These are phyloP conservation scores for Rhizopus sp. DNA, from an alignment of 371 early-diverging fungal genomes.

Conservation along the genomic window DNA sequence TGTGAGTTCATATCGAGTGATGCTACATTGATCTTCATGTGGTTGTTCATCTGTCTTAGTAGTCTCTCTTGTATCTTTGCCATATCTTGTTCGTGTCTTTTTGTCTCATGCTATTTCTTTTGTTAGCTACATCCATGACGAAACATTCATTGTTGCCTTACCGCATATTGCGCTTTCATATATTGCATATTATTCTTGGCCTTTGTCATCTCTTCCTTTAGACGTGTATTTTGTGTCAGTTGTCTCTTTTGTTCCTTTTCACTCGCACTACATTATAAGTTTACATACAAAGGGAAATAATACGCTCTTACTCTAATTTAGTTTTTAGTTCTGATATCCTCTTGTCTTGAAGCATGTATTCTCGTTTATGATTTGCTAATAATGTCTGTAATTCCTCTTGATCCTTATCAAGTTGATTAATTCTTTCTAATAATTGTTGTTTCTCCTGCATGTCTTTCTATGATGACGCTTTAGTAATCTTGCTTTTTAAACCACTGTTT, in stretches of 20 bases:
- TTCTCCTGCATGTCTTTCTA: conserved; percentile 22
- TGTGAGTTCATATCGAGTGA: conserved; percentile 29
- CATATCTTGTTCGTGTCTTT: conserved; percentile 41
- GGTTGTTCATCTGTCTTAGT: conserved; percentile 39
- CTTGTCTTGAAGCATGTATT: conserved; percentile 5
- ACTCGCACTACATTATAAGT: conserved; percentile 16
- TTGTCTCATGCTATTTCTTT: conserved; percentile 39
- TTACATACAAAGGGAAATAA: not conserved
- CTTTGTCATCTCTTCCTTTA: conserved; percentile 44
- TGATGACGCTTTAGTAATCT: not conserved
- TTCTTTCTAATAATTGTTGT: conserved; percentile 9
- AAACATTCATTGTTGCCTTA: conserved; percentile 16
- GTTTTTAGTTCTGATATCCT: conserved; percentile 3
- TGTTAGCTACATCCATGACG: not conserved
- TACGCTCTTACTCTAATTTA: conserved; percentile 23
- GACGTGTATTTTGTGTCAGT: conserved; percentile 18
- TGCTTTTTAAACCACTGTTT: not conserved
- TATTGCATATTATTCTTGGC: conserved; percentile 46
- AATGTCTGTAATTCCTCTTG: conserved; percentile 6
- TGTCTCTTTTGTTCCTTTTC: conserved; percentile 19
- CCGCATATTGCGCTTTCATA: conserved; percentile 49
- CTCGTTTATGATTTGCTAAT: conserved; percentile 13
- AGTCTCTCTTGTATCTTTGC: conserved; percentile 43
- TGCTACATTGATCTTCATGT: conserved; percentile 27
- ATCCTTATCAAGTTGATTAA: conserved; percentile 16